Conservation (phyloP, 2,329 filamentous ascomycete genomes). For the Aspergillus candidus region DNA sequence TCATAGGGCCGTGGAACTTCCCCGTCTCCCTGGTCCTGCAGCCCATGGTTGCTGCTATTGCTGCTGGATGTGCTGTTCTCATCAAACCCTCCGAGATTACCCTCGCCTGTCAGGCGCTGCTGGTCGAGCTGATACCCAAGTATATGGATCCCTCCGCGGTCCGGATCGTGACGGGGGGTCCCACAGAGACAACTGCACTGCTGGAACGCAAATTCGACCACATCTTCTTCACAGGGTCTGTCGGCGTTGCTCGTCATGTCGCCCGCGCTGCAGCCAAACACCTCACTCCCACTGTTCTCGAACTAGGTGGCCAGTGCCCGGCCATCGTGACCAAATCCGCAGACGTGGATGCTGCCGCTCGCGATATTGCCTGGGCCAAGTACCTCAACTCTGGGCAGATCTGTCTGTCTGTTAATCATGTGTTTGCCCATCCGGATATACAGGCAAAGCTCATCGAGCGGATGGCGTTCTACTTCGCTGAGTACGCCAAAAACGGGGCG, state of each 20-base stretch:
- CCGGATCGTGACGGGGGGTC: constrained; percentile 31
- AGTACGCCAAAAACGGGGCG: constrained; percentile 22
- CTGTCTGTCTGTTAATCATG: constrained; percentile 40
- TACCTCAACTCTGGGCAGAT: constrained; percentile 41
- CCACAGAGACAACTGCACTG: constrained; percentile 33
- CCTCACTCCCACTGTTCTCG: constrained; percentile 41
- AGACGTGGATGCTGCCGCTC: constrained; percentile 40
- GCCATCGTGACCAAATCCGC: constrained; percentile 40
- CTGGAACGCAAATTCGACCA: constrained; percentile 38
- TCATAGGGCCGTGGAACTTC: constrained; percentile 46
- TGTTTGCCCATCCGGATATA: constrained; percentile 39
- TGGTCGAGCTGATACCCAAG: constrained; percentile 36
- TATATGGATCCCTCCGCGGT: constrained; percentile 41
- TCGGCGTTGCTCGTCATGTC: constrained; percentile 34
- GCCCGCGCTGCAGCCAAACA: constrained; percentile 39
- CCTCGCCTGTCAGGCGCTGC: constrained; percentile 27
- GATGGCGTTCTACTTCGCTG: constrained; percentile 29
- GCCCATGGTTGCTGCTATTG: constrained; percentile 40
- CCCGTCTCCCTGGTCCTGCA: constrained; percentile 36
- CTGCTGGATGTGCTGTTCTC: constrained; percentile 38
- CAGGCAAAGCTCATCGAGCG: constrained; percentile 33
- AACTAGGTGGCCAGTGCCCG: constrained; percentile 44
- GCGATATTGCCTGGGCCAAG: constrained; percentile 40
- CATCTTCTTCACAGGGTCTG: constrained; percentile 44
- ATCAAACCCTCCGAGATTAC: constrained; percentile 44